Evolutionary conservation across 257 asterid genomes (phyloP).

Genomic region (Capsicum baccatum): DNA sequence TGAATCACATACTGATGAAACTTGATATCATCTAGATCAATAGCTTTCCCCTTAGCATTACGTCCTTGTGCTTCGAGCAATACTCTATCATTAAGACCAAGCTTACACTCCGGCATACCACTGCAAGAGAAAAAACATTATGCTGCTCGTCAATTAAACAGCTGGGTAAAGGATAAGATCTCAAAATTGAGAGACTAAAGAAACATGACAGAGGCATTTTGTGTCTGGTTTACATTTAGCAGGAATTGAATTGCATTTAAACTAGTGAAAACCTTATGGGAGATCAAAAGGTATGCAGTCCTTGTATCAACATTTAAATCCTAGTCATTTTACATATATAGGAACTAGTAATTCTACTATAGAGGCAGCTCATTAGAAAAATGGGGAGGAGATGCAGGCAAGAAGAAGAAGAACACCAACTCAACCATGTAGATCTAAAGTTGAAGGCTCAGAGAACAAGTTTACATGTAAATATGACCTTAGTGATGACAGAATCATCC

Average conservation of each 20-base stretch:
- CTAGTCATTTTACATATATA: background rate
- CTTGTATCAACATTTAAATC: constrained; percentile 20
- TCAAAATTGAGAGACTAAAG: constrained; percentile 7
- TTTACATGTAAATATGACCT: constrained; percentile 5
- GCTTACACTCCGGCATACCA: constrained; percentile 99
- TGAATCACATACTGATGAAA: constrained; percentile 86
- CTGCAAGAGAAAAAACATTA: constrained; percentile 53
- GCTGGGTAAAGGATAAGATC: constrained; percentile 20
- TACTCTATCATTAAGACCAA: constrained; percentile 96
- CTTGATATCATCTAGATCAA: constrained; percentile 97
- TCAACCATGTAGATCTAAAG: background rate
- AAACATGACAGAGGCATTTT: constrained; percentile 1
- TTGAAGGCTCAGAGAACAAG: background rate
- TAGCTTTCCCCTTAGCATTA: constrained; percentile 91
- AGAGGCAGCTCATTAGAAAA: constrained; percentile 14
- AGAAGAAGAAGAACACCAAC: constrained; percentile 4
- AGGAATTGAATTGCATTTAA: background rate
- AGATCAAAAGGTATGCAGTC: constrained; percentile 11
- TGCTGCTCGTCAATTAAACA: background rate
- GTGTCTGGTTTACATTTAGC: constrained; percentile 5
- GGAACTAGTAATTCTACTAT: background rate
- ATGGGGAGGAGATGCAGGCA: constrained; percentile 20
- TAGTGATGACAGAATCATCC: constrained; percentile 11
- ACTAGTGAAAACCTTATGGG: constrained; percentile 18
- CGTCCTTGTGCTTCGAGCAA: constrained; percentile 98